phyloP scores from a whole-genome alignment of 2,329 filamentous ascomycete species.

The Fusarium sp. region DNA sequence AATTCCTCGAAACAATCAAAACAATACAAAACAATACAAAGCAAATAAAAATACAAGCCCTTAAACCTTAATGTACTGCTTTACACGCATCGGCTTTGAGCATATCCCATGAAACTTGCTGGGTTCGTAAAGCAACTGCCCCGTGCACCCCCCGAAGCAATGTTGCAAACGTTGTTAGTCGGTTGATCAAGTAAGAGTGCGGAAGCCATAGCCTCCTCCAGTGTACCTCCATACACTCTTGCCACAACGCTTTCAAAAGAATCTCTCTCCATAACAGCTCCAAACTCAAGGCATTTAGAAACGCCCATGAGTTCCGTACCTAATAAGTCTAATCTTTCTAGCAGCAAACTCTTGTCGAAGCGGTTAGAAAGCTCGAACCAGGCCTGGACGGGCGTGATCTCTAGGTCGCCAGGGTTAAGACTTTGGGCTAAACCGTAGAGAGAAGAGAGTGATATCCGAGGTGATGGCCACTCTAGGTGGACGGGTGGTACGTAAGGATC shows the following conservation, averaged over 20 bases:
- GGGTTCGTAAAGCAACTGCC: neutral
- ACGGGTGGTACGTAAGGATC: constrained; percentile 39
- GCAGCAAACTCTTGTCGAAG: constrained; percentile 55
- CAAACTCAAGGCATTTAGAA: constrained; percentile 61
- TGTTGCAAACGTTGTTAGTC: constrained; percentile 6
- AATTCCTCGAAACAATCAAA: neutral
- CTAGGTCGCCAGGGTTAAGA: constrained; percentile 56
- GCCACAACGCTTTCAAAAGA: constrained; percentile 61
- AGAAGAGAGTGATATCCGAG: constrained; percentile 56
- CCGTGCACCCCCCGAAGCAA: constrained; percentile 1
- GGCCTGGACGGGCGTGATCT: constrained; percentile 64
- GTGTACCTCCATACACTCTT: constrained; percentile 52
- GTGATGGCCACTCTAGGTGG: constrained; percentile 53
- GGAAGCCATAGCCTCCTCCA: constrained; percentile 37
- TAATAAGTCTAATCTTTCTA: constrained; percentile 54
- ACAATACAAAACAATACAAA: neutral
- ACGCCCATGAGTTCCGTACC: constrained; percentile 57
- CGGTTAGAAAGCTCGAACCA: constrained; percentile 64
- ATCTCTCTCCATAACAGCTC: constrained; percentile 59
- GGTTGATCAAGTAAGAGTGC: constrained; percentile 6
- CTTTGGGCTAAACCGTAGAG: constrained; percentile 60
- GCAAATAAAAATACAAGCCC: constrained; percentile 1
- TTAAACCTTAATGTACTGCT: neutral
- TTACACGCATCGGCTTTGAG: constrained; percentile 12
- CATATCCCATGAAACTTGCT: constrained; percentile 25